These are phyloP conservation scores for Dalbergia cultrata DNA, from an alignment of 306 rosid genomes.

Conservation along the genomic window DNA sequence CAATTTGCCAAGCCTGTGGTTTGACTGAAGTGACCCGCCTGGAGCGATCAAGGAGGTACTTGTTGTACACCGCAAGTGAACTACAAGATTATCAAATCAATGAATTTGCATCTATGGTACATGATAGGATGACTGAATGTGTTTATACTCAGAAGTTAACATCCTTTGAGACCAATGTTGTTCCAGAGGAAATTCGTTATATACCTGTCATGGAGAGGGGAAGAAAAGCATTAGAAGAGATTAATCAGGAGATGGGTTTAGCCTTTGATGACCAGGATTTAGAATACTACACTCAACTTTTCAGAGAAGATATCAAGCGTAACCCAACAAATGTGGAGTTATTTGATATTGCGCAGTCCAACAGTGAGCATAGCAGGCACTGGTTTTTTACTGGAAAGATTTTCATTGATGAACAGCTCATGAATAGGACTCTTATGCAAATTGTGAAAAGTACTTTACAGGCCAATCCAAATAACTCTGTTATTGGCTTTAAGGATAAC, in stretches of 20 bases:
- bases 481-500: conserved; percentile 93
- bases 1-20: conserved; percentile 89
- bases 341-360: conserved; percentile 95
- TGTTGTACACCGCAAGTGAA: conserved; percentile 59
- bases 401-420: conserved; percentile 71
- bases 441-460: conserved; percentile 90
- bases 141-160: conserved; percentile 68
- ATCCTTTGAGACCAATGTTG: conserved; percentile 70
- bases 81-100: conserved; percentile 64
- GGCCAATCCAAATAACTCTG: conserved; percentile 86
- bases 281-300: conserved; percentile 80
- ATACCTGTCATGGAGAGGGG: conserved; percentile 88
- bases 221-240: conserved; percentile 83
- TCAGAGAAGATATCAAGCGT: conserved; percentile 78
- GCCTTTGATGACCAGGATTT: conserved; percentile 96
- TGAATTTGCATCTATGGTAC: conserved; percentile 80
- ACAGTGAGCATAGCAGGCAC: conserved; percentile 92
- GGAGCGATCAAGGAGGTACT: conserved; percentile 92
- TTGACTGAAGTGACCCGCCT: conserved; percentile 82
- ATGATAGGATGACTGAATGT: conserved; percentile 95
- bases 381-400: conserved; percentile 94
- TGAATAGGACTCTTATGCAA: conserved; percentile 86
- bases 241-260: conserved; percentile 82
- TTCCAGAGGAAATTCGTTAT: conserved; percentile 70
- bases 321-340: conserved; percentile 88